phyloP scores from a whole-genome alignment of 2,329 filamentous ascomycete species.

The Alternaria gaisen region DNA sequence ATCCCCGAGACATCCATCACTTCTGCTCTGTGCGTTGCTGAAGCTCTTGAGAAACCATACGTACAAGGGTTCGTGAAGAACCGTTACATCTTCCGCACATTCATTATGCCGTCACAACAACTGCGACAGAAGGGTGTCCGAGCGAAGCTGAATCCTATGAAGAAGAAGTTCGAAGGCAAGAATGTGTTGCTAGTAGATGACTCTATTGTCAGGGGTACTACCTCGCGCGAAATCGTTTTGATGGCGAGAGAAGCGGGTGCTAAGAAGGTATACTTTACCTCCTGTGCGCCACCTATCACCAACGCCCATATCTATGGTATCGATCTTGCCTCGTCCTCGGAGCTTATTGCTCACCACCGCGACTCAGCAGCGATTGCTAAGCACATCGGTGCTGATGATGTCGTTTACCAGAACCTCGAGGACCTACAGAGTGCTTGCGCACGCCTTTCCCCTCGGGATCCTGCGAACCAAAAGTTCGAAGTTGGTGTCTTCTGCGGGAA shows the following conservation, averaged over 20 bases:
- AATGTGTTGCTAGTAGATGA: constrained; percentile 89
- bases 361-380: constrained; percentile 68
- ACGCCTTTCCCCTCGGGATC: constrained; percentile 69
- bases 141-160: constrained; percentile 87
- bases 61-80: constrained; percentile 89
- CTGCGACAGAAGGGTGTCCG: constrained; percentile 85
- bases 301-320: constrained; percentile 69
- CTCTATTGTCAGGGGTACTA: constrained; percentile 87
- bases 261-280: constrained; percentile 81
- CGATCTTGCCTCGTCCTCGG: constrained; percentile 74
- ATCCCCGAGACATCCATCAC: constrained; percentile 86
- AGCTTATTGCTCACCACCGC: constrained; percentile 76
- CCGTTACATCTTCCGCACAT: constrained; percentile 86
- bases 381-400: constrained; percentile 76
- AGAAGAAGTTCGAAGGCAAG: constrained; percentile 81
- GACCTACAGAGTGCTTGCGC: constrained; percentile 84
- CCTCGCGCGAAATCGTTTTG: constrained; percentile 77
- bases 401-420: constrained; percentile 79
- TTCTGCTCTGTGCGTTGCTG: constrained; percentile 78
- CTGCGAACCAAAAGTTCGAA: constrained; percentile 74
- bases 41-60: constrained; percentile 77
- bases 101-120: constrained; percentile 85
- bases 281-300: constrained; percentile 82
- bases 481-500: constrained; percentile 90
- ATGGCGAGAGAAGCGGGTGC: constrained; percentile 90